A percentile compares a stretch with the other conserved stretches of the same genome.
Evolutionary conservation across 768 basidiomycete genomes (phyloP).

Genomic region (Roridomyces roridus): DNA sequence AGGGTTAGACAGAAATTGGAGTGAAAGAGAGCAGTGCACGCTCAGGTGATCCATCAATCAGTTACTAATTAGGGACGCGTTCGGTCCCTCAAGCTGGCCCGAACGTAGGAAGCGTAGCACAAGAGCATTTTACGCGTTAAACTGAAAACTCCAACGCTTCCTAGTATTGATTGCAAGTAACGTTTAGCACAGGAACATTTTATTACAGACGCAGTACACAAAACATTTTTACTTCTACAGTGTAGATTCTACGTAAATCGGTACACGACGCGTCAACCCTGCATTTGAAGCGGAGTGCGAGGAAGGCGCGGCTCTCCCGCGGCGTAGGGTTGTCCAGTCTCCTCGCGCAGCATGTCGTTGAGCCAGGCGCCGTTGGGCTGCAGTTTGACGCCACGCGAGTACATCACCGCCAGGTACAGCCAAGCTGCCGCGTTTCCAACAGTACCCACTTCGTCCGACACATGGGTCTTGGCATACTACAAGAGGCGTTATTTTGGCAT

Average conservation of each 20-base stretch:
- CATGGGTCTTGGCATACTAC: constrained; percentile 64
- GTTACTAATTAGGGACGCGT: too few species aligned
- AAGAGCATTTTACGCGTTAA: too few species aligned
- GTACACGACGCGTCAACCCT: constrained; percentile 42
- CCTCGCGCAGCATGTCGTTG: constrained; percentile 79
- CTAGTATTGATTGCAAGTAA: too few species aligned
- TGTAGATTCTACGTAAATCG: not conserved
- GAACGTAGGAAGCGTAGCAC: too few species aligned
- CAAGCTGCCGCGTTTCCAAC: constrained; percentile 77
- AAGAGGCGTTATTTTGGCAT: too few species aligned
- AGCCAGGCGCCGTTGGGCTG: constrained; percentile 85
- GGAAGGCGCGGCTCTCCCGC: constrained; percentile 77
- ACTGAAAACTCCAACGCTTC: too few species aligned
- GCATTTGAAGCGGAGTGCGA: constrained; percentile 62
- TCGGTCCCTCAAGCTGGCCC: too few species aligned
- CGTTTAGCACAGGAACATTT: too few species aligned
- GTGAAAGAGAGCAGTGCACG: too few species aligned
- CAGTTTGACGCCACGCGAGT: constrained; percentile 75
- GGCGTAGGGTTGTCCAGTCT: constrained; percentile 69
- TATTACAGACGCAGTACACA: not conserved
- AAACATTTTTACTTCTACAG: constrained; percentile 7
- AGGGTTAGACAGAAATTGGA: too few species aligned
- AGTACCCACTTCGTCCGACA: constrained; percentile 84
- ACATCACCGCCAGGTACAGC: constrained; percentile 80
- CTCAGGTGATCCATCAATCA: too few species aligned